Conservation (phyloP, 2,329 filamentous ascomycete species). For the Cyphellophora europaea region DNA sequence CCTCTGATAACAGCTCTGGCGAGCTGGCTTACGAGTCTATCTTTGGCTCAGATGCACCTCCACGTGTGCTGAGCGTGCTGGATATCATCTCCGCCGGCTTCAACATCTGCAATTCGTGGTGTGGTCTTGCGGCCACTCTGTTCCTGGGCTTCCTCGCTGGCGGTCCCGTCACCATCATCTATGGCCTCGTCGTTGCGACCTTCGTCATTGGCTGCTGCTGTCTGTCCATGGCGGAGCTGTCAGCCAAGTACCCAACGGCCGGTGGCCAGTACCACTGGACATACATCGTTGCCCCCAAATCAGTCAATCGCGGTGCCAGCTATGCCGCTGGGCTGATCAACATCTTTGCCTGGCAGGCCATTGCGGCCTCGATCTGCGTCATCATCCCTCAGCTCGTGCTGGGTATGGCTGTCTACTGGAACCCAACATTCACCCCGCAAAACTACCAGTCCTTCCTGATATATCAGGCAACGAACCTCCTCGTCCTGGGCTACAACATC, state of each 20-base stretch:
- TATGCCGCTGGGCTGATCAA: constrained; percentile 54
- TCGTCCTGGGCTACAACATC: constrained; percentile 42
- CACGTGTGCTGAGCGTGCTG: constrained; percentile 42
- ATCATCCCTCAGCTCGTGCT: constrained; percentile 51
- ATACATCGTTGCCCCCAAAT: constrained; percentile 30
- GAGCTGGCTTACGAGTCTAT: constrained; percentile 30
- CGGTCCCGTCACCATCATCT: constrained; percentile 45
- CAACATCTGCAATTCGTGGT: constrained; percentile 49
- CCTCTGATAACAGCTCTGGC: too few relatives aligned
- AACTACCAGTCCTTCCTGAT: constrained; percentile 34
- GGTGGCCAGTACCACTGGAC: constrained; percentile 53
- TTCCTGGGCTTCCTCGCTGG: constrained; percentile 45
- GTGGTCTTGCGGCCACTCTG: constrained; percentile 46
- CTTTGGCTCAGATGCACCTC: constrained; percentile 33
- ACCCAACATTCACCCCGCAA: not conserved
- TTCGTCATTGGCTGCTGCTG: constrained; percentile 45
- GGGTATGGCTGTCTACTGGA: constrained; percentile 29
- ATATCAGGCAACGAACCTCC: constrained; percentile 40
- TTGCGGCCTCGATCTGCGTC: constrained; percentile 46
- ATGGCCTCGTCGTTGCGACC: constrained; percentile 46
- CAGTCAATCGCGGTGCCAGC: constrained; percentile 38
- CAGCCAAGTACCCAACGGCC: constrained; percentile 51
- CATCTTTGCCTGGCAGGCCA: constrained; percentile 50
- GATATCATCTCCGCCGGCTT: constrained; percentile 51
- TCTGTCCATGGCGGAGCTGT: constrained; percentile 46